phyloP scores from a whole-genome alignment of 139 green algal genomes.

The Volvox reticuliferus region DNA sequence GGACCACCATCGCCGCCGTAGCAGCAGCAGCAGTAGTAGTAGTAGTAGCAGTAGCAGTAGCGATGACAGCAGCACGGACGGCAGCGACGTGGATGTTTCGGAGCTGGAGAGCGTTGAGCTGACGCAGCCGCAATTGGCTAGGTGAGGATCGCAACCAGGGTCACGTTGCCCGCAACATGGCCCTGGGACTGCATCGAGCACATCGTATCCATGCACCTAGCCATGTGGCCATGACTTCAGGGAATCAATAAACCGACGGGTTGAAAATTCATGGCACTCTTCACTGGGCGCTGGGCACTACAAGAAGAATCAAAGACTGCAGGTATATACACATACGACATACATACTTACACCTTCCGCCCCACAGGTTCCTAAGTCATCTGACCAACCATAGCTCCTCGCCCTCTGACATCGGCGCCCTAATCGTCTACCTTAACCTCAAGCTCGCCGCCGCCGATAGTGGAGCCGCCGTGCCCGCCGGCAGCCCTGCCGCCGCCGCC shows the following conservation, averaged over 20 bases:
- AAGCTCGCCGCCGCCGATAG: slow-evolving; percentile 8
- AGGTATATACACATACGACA: not conserved
- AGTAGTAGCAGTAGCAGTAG: slow-evolving; percentile 13
- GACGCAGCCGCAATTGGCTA: slow-evolving; percentile 27
- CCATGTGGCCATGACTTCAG: no score
- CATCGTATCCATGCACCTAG: no score
- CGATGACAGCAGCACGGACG: no score
- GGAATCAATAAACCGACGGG: no score
- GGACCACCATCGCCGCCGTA: not conserved
- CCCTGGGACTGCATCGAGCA: no score
- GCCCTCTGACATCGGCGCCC: slow-evolving; percentile 28
- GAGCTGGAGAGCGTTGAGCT: not conserved
- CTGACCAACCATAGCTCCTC: not conserved
- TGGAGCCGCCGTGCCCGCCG: not conserved
- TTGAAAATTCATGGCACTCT: no score
- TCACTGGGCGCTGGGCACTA: no score
- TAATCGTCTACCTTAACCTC: slow-evolving; percentile 30
- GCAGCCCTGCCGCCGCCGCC: not conserved
- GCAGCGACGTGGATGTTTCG: not conserved
- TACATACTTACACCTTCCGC: not conserved
- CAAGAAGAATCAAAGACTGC: no score
- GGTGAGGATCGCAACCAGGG: not conserved
- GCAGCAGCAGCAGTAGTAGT: slow-evolving; percentile 3
- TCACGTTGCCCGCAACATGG: no score
- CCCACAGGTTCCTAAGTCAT: slow-evolving; percentile 29